Base-by-base conservation (phyloP, 1,284 basidiomycete species). In the Xerocomus amazonicus region DNA sequence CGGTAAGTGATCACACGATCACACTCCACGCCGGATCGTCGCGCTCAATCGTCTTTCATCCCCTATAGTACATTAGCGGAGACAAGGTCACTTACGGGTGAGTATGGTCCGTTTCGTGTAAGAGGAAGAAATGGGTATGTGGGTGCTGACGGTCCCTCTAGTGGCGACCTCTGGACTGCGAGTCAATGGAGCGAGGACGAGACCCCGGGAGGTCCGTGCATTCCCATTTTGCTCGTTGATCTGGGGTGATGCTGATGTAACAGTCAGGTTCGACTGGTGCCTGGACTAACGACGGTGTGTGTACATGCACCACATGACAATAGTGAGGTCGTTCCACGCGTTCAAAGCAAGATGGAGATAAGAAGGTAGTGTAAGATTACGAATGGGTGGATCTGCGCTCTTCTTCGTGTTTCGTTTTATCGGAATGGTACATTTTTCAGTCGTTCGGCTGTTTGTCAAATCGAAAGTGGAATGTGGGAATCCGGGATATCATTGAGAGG, bases 141-240 rank as follows among this genome's bases (percentile, higher is more conserved):
- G 23, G 14, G 33, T 28, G 26, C 48, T 64, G 37, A 62, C 19
- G 12, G 0, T 3, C 10, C n/a, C 10, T 17, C 14, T 19, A 66
- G 65, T 41, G 62, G 65, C 0, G 17, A 45, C 27, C 61, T 66
- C 29, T 63, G 62, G 62, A 59, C 55, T 38, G 62, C 63, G 9
- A 54, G 32, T 17, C 51, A 52, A 26, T 63, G 65, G 62, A 56
- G 55, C 28, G 6, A 63, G 42, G 19, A 26, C 9, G 62, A 65
- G 14, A 9, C 6, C 3, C 61, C 61, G 0, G 65, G 62, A 60
- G 59, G 65, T 66, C 29, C 50, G 50, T 6, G 12, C 19, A 2
- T 10, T 35, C 27, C 3, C 10, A 36, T 16, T 6, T 12, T 1
- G 31, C 7, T 23, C 3, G 4, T 31, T 8, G 16, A 2, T 26